Conservation (phyloP, 257 asterid genomes). For the Plantago elongata region DNA sequence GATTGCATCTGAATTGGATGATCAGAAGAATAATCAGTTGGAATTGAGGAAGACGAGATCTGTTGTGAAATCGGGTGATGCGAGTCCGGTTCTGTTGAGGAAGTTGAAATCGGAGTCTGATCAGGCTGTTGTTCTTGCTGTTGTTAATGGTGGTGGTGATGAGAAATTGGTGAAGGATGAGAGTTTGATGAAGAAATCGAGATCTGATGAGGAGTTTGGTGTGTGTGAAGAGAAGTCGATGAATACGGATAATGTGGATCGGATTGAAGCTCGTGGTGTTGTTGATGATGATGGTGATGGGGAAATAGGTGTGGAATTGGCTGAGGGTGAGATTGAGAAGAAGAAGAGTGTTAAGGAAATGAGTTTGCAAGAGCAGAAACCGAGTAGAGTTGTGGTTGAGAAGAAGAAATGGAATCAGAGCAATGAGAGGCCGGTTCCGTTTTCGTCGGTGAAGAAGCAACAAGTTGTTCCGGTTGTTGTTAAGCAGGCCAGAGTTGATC, state of each 20-base stretch:
- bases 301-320: conserved; percentile 26
- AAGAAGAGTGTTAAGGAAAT: conserved; percentile 42
- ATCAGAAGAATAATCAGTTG: conserved; percentile 28
- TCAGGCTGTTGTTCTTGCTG: conserved; percentile 9
- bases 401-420: conserved; percentile 32
- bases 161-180: conserved; percentile 15
- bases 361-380: conserved; percentile 25
- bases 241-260: conserved; percentile 29
- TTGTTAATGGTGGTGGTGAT: too few species aligned
- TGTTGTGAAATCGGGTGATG: conserved; percentile 11
- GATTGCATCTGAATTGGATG: conserved; percentile 51
- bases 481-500: conserved; percentile 34
- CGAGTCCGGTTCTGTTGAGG: conserved; percentile 23
- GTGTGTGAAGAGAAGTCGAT: conserved; percentile 52
- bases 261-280: conserved; percentile 23
- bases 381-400: conserved; percentile 32
- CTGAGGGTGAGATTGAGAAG: conserved; percentile 32
- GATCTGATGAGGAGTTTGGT: conserved; percentile 46
- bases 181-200: conserved; percentile 22
- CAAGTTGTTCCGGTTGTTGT: conserved; percentile 11
- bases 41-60: conserved; percentile 38
- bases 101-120: conserved; percentile 17
- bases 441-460: conserved; percentile 45
- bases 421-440: conserved; percentile 30
- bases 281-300: conserved; percentile 17